These are phyloP conservation scores for Chytriomyces sp. DNA, from an alignment of 192 early-diverging fungal genomes.

Conservation along the genomic window DNA sequence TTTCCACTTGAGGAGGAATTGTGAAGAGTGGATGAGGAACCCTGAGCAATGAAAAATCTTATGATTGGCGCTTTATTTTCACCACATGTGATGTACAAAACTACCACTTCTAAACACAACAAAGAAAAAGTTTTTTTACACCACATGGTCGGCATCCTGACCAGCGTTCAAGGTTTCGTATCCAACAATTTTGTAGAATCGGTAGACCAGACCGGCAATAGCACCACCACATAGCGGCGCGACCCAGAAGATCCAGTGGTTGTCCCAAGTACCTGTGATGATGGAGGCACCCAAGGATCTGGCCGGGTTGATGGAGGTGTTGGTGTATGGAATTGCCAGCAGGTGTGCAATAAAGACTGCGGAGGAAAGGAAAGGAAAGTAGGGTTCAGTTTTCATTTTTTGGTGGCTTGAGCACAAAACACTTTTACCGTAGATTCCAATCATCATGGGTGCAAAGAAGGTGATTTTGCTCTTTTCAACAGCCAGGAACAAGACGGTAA, in stretches of 20 bases:
- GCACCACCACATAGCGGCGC: conserved; percentile 57
- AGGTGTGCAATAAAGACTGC: conserved; percentile 52
- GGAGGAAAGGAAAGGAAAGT: neutral
- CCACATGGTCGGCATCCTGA: conserved; percentile 41
- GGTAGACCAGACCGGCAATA: conserved; percentile 45
- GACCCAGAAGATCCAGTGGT: conserved; percentile 74
- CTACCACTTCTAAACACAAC: too few relatives aligned
- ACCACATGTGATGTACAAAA: too few relatives aligned
- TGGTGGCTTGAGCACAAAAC: neutral
- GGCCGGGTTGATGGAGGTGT: conserved; percentile 71
- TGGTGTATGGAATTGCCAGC: conserved; percentile 46
- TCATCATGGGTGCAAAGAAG: conserved; percentile 48
- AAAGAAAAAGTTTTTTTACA: neutral
- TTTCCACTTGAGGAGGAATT: neutral
- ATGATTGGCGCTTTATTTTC: too few relatives aligned
- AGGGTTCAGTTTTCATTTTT: neutral
- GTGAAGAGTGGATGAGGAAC: too few relatives aligned
- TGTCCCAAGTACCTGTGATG: conserved; percentile 41
- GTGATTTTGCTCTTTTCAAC: conserved; percentile 49
- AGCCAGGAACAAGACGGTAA: conserved; percentile 47
- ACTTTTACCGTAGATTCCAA: conserved; percentile 41
- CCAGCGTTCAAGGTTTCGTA: conserved; percentile 42
- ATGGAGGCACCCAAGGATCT: conserved; percentile 64
- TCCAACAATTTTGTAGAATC: conserved; percentile 35
- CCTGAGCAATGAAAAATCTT: too few relatives aligned